Base-by-base conservation (phyloP, 305 asterid species). In the Lippia alba region DNA sequence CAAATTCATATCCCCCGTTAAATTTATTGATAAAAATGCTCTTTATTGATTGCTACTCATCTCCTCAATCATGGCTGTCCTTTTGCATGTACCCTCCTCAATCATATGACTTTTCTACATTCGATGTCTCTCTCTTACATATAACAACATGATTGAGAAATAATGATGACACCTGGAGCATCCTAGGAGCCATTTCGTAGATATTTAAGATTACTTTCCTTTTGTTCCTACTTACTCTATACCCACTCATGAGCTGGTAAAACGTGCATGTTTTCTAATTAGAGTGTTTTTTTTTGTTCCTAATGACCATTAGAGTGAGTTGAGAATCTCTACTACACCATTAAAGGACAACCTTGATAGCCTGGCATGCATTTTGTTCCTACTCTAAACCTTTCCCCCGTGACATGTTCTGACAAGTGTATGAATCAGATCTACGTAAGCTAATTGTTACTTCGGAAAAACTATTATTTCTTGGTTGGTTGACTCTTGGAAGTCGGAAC, bases 281-380 rank as follows among this genome's bases (percentile, higher is more conserved):
- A 66, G 11, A 30, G 44, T 16, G 44, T 5, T 53, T 41, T 51
- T 64, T 0, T 36, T 2, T 44, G 14, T 44, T 14, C 10, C 8
- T 3, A 14, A 1, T 44, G 12, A 33, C 70, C 40, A 34, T 65
- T 64, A 56, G 80, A 56, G 32, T 41, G 70, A 56, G 41, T 51
- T 64, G 30, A 75, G 30, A 6, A 44, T 39, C 46, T 44, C 51
- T 0, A 39, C 49, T 5, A 46, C 54, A 56, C 56, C 69, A 71
- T 71, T 62, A 73, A 50, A 16, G 19, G 63, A 67, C 70, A 60
- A 65, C 61, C n/a, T 61, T 76, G 77, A 72, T 63, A 63, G 74
- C 79, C 80, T 85, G 90, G 82, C 78, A 79, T 36, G 4, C 41
- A 60, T 44, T 44, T 61, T 65, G 75, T 72, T 78, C 10, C 78